Conservation (phyloP, 306 rosid species). For the Hippophae rhamnoides region DNA sequence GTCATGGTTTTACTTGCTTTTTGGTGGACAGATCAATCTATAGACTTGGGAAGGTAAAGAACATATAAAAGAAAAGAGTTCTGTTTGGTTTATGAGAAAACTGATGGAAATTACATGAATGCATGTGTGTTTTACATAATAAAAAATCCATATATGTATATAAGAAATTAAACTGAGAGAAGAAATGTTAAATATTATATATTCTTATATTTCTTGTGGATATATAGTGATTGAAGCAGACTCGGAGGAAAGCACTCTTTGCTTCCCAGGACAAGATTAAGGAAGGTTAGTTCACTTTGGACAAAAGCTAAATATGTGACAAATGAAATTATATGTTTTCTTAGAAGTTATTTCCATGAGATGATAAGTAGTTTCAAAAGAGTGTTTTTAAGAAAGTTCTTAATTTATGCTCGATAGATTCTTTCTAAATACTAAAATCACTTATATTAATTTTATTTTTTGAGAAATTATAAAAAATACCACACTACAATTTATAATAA, state of each 20-base stretch:
- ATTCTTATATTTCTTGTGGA: no score
- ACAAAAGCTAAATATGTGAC: not conserved
- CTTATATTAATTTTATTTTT: no score
- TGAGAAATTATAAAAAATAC: no score
- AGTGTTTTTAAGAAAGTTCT: no score
- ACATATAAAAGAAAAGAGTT: not conserved
- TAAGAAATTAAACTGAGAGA: no score
- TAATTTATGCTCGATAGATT: no score
- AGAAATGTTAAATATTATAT: no score
- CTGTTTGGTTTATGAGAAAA: conserved; percentile 13
- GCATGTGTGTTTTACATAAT: not conserved
- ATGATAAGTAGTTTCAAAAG: no score
- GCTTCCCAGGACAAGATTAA: conserved; percentile 85
- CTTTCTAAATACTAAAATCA: no score
- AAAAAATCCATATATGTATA: no score
- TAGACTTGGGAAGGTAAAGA: conserved; percentile 67
- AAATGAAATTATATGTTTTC: not conserved
- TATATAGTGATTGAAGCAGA: conserved; percentile 77
- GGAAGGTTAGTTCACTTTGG: conserved; percentile 47
- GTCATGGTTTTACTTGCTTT: conserved; percentile 81
- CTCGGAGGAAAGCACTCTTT: conserved; percentile 79
- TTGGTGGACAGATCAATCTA: conserved; percentile 71
- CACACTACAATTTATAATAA: no score
- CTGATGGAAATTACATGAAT: not conserved
- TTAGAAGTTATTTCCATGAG: no score